Conservation (phyloP, 2,329 filamentous ascomycete genomes). For the Monosporascus sp. region DNA sequence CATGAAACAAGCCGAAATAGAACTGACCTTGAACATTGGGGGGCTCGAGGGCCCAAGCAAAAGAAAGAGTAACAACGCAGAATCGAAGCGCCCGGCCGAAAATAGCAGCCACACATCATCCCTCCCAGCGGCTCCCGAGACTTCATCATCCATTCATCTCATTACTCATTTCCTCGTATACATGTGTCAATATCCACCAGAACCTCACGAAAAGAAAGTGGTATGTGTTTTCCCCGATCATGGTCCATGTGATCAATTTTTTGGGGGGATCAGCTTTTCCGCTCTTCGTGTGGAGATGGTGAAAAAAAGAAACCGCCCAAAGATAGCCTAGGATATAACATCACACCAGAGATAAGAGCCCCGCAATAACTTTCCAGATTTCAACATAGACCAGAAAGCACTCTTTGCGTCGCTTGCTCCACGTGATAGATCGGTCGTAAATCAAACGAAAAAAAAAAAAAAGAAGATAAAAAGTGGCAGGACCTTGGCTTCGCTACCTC, state of each 20-base stretch:
- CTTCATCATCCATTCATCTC: conserved; percentile 18
- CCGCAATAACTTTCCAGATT: conserved; percentile 7
- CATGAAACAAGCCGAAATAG: conserved; percentile 20
- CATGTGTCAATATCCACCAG: conserved; percentile 5
- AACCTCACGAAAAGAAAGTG: conserved; percentile 10
- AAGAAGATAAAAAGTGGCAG: not conserved
- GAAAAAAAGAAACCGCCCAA: not conserved
- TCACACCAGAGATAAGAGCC: conserved; percentile 1
- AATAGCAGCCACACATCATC: conserved; percentile 15
- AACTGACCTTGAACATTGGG: conserved; percentile 9
- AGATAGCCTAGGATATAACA: conserved; percentile 1
- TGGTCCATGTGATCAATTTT: conserved; percentile 8
- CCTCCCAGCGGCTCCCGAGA: conserved; percentile 10
- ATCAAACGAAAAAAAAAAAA: not conserved
- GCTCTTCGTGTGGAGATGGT: not conserved
- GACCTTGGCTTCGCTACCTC: not conserved
- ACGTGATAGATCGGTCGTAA: not conserved
- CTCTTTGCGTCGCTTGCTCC: not conserved
- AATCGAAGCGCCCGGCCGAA: conserved; percentile 13
- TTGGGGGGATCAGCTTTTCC: conserved; percentile 14
- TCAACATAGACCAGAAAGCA: conserved; percentile 8
- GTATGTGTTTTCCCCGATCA: conserved; percentile 4
- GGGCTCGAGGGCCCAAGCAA: conserved; percentile 6
- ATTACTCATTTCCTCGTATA: conserved; percentile 24
- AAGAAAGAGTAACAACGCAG: conserved; percentile 12